These are phyloP conservation scores for Yamadazyma kanchanaburiensis DNA, from an alignment of 1,139 yeast genomes.

Conservation along the genomic window DNA sequence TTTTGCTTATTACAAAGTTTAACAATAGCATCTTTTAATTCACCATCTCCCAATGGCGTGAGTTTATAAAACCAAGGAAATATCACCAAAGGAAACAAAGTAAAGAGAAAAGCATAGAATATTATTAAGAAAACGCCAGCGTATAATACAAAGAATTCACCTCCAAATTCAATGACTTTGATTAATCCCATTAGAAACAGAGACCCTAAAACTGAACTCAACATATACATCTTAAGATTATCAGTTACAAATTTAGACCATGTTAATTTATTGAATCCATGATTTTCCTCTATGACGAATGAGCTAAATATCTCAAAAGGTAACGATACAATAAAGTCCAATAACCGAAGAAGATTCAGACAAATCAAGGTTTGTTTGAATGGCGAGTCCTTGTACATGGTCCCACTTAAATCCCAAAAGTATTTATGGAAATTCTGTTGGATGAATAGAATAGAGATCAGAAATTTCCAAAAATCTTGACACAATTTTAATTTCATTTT, in stretches of 20 bases:
- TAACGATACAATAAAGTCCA: not conserved
- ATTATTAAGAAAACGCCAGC: not conserved
- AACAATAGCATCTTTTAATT: slow-evolving; percentile 74
- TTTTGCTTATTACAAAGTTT: slow-evolving; percentile 55
- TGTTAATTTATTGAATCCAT: slow-evolving; percentile 4
- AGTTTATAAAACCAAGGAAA: slow-evolving; percentile 88
- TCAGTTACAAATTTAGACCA: not conserved
- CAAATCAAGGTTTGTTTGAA: not conserved
- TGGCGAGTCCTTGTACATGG: not conserved
- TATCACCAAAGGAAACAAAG: slow-evolving; percentile 71
- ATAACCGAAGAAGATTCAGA: not conserved
- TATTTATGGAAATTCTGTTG: not conserved
- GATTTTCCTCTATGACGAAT: slow-evolving; percentile 3
- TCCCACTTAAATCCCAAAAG: not conserved
- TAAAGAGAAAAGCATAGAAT: slow-evolving; percentile 49
- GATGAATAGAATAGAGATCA: not conserved
- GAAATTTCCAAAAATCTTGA: not conserved
- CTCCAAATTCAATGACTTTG: slow-evolving; percentile 1
- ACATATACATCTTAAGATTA: not conserved
- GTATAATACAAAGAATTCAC: slow-evolving; percentile 1
- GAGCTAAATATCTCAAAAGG: slow-evolving; percentile 1
- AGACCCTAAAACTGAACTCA: not conserved
- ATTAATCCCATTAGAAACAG: slow-evolving; percentile 1
- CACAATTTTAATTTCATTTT: not conserved
- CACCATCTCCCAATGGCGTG: slow-evolving; percentile 84